Evolutionary conservation across 2,329 filamentous ascomycete species (phyloP), one percentile per base, ranked within the genome.

Genomic region (Alternaria triticina): DNA sequence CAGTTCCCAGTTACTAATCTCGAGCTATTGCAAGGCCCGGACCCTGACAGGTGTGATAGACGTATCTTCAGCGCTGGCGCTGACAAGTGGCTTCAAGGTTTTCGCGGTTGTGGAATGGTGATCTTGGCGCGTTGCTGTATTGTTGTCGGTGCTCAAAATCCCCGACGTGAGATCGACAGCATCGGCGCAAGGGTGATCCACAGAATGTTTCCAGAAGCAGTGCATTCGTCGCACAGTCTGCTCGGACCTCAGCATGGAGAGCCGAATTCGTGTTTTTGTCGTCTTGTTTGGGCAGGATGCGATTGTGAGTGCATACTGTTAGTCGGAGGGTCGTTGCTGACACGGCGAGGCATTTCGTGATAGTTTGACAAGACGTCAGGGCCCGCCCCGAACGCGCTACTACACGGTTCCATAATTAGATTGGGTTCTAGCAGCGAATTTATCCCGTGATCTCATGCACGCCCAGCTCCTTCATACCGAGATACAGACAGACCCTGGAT

Each of bases 121-220:
- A 51, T 51, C 13, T 20, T 33, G 49, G 40, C 25, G 40, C 36
- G 22, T 52, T 46, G 20, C 25, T 46, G 49, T 6, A 28, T 44
- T 45, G 51, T 13, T 36, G 43, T 20, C 27, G 50, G 49, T 22
- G 49, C 27, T 6, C 49, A 51, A 44, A 59, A 54, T 55, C 49
- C n/a, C 51, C 40, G 50, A 59, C 28, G 57, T 33, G 10, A 59
- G 57, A 59, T 59, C 28, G 28, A 28, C 49, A 17, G 28, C 28
- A 33, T 55, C 57, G 57, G 36, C 57, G 11, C 27, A 23, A 8
- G 43, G 28, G 46, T 27, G 43, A 25, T n/a, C 57, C 57, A 44
- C 28, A 52, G n/a, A 22, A 46, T 22, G 28, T 30, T 44, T 33
- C 49, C 27, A 45, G 17, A 46, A 45, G 30, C 17, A 30, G 25